Conservation (phyloP, 176 grass and related monocot genomes). For the Cocos nucifera region DNA sequence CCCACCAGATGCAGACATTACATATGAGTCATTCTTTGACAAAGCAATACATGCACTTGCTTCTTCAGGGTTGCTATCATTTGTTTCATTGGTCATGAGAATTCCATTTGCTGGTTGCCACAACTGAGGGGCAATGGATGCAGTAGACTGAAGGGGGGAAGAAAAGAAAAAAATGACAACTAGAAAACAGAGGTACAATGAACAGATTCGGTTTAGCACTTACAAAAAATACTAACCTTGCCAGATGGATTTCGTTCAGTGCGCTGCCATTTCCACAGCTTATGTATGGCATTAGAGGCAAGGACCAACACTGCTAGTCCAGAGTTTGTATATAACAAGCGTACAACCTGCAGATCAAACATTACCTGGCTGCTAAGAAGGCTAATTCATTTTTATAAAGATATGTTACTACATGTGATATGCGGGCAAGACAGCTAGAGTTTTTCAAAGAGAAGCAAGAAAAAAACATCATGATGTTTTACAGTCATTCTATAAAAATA, state of each 20-base stretch:
- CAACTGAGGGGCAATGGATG: constrained; percentile 65
- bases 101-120: constrained; percentile 96
- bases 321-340: constrained; percentile 84
- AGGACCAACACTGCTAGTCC: constrained; percentile 79
- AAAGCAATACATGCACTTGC: constrained; percentile 94
- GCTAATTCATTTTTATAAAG: no score
- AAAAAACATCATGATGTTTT: no score
- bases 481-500: no score
- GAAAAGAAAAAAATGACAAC: constrained; percentile 10
- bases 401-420: no score
- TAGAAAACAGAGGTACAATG: no score
- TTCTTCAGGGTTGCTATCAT: constrained; percentile 88
- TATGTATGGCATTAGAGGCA: constrained; percentile 90
- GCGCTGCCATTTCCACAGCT: constrained; percentile 95
- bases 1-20: constrained; percentile 98
- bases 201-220: no score
- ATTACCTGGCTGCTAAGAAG: no score
- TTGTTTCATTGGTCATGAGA: constrained; percentile 89
- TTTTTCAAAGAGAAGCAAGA: no score
- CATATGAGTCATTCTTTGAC: constrained; percentile 98
- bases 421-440: no score
- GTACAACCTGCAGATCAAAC: constrained; percentile 59
- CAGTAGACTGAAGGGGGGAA: constrained; percentile 52
- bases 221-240: constrained; percentile 45
- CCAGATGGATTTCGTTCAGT: constrained; percentile 83